These are phyloP conservation scores for Edaphochlamys debaryana DNA, from an alignment of 139 green algal genomes.

Conservation along the genomic window DNA sequence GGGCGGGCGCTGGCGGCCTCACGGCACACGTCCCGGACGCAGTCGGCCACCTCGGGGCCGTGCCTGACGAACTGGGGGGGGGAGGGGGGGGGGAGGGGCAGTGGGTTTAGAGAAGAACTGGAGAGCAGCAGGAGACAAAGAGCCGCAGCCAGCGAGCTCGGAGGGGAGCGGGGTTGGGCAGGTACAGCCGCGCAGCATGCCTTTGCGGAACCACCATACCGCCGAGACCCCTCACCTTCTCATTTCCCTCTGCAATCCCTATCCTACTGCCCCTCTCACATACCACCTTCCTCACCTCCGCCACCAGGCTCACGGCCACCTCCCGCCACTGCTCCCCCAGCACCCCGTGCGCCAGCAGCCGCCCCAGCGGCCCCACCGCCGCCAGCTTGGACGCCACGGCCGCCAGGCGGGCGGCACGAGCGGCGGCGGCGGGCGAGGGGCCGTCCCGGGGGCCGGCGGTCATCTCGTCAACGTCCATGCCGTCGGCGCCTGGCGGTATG, in stretches of 20 bases:
- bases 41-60: conserved; percentile 32
- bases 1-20: conserved; percentile 7
- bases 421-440: neutral
- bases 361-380: conserved; percentile 17
- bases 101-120: no score
- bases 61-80: conserved; percentile 17
- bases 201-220: no score
- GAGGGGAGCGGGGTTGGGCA: no score
- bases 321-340: neutral
- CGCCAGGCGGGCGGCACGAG: neutral
- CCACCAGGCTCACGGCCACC: conserved; percentile 11
- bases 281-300: conserved; percentile 33
- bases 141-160: no score
- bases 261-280: no score
- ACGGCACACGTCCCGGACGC: conserved; percentile 28
- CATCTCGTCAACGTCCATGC: neutral
- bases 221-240: no score
- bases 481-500: neutral
- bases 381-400: conserved; percentile 29
- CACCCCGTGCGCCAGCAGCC: conserved; percentile 35
- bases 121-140: no score
- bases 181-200: no score
- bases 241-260: no score
- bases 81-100: no score
- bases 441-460: neutral